These are phyloP conservation scores for Stylosanthes scabra DNA, from an alignment of 331 rosid species.

Conservation along the genomic window DNA sequence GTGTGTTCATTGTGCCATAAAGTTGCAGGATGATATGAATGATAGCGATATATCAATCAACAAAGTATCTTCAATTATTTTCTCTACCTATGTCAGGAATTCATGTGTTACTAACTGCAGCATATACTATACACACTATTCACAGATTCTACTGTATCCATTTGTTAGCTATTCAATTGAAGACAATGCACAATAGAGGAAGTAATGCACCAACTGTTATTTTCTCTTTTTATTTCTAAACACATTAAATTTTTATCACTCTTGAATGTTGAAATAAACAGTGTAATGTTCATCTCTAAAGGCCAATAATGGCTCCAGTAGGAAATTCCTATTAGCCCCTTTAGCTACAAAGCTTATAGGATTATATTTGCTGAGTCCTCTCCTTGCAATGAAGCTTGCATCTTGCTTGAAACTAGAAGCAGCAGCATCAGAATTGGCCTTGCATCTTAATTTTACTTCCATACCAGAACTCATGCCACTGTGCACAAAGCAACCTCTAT, in stretches of 20 bases:
- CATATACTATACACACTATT: no score
- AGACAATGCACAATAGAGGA: no score
- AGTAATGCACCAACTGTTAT: no score
- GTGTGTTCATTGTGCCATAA: not conserved
- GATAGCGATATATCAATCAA: not conserved
- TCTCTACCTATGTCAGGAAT: not conserved
- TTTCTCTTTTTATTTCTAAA: not conserved
- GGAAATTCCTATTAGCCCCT: slow-evolving; percentile 60
- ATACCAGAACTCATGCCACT: slow-evolving; percentile 34
- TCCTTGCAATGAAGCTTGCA: slow-evolving; percentile 56
- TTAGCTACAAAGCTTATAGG: slow-evolving; percentile 71
- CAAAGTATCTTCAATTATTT: not conserved
- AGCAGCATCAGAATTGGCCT: slow-evolving; percentile 31
- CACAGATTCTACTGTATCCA: no score
- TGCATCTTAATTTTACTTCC: slow-evolving; percentile 59
- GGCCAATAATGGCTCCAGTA: slow-evolving; percentile 62
- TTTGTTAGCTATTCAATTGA: no score
- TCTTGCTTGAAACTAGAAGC: slow-evolving; percentile 35
- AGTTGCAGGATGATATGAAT: not conserved
- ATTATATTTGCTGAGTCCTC: slow-evolving; percentile 61
- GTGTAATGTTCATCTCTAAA: slow-evolving; percentile 66
- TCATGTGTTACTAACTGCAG: not conserved
- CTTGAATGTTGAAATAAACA: slow-evolving; percentile 59
- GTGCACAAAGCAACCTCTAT: slow-evolving; percentile 60
- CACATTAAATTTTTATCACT: slow-evolving; percentile 6